Evolutionary conservation across 1,284 basidiomycete genomes (phyloP).

Genomic region (Lentinula novae-zelandiae): DNA sequence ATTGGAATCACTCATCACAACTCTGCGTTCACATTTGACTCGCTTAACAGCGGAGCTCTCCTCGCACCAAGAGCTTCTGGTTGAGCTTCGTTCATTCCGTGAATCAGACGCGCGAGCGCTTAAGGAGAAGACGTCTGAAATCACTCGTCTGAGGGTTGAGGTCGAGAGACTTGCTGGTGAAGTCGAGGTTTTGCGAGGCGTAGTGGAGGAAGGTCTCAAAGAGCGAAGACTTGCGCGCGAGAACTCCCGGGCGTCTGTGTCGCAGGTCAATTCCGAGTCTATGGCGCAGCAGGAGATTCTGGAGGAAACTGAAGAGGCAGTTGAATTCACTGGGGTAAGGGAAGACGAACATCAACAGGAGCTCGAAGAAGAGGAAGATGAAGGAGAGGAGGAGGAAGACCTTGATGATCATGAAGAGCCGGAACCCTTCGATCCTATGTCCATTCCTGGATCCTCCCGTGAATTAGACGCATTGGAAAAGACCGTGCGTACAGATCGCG

Average conservation of each 20-base stretch:
- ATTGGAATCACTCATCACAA: conserved; percentile 71
- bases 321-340: not conserved
- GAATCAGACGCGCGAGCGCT: conserved; percentile 59
- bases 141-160: conserved; percentile 57
- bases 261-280: conserved; percentile 2
- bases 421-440: conserved; percentile 29
- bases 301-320: conserved; percentile 1
- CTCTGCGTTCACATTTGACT: conserved; percentile 68
- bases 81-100: conserved; percentile 61
- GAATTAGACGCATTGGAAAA: conserved; percentile 18
- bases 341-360: conserved; percentile 4
- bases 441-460: conserved; percentile 29
- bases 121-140: conserved; percentile 58
- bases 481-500: conserved; percentile 41
- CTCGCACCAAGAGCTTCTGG: conserved; percentile 61
- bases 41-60: conserved; percentile 77
- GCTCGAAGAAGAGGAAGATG: conserved; percentile 14
- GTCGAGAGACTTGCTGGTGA: conserved; percentile 77
- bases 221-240: conserved; percentile 51
- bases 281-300: conserved; percentile 1
- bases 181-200: conserved; percentile 75
- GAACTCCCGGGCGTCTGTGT: conserved; percentile 7
- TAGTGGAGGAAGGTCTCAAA: conserved; percentile 80
- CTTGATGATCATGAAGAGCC: conserved; percentile 23
- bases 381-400: conserved; percentile 24